A percentile compares a stretch with the other conserved stretches of the same genome.
Evolutionary conservation across 768 basidiomycete species (phyloP).

Genomic region (Suillus subluteus): DNA sequence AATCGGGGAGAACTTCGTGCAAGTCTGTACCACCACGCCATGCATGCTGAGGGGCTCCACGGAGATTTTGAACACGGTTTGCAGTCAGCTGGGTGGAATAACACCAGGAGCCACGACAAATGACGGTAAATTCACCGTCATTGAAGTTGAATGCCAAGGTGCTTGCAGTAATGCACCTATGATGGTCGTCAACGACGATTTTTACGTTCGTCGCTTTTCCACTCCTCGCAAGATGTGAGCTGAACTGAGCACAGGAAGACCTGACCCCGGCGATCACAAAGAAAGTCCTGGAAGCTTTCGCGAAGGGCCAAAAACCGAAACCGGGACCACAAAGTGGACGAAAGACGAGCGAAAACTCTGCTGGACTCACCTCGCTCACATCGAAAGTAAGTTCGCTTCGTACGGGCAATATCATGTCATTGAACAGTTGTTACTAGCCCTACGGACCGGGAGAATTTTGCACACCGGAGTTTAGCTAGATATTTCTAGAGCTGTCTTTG

Average conservation of each 20-base stretch:
- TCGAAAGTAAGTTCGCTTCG: constrained; percentile 56
- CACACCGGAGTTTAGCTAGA: constrained; percentile 80
- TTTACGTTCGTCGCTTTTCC: constrained; percentile 69
- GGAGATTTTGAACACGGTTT: constrained; percentile 85
- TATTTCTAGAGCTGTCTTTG: constrained; percentile 7
- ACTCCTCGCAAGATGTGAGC: constrained; percentile 1
- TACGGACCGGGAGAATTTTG: constrained; percentile 94
- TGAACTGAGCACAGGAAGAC: constrained; percentile 65
- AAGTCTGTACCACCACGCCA: constrained; percentile 98
- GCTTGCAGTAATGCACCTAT: constrained; percentile 98
- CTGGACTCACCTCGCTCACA: constrained; percentile 80
- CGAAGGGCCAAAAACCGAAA: constrained; percentile 84
- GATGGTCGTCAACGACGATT: constrained; percentile 95
- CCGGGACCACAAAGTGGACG: constrained; percentile 93
- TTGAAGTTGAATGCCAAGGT: constrained; percentile 98
- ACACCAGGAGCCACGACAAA: constrained; percentile 91
- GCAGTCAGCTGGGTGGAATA: constrained; percentile 80
- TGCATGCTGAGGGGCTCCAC: constrained; percentile 95
- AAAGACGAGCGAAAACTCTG: constrained; percentile 90
- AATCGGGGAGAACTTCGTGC: constrained; percentile 91
- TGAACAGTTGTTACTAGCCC: constrained; percentile 52
- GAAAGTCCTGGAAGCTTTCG: constrained; percentile 78
- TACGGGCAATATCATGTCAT: constrained; percentile 17
- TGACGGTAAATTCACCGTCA: constrained; percentile 95
- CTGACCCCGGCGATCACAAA: constrained; percentile 76